A percentile compares a stretch with the other conserved stretches of the same genome.
These are phyloP conservation scores for Scedosporium boydii DNA, from an alignment of 2,329 filamentous ascomycete species.

Conservation along the genomic window DNA sequence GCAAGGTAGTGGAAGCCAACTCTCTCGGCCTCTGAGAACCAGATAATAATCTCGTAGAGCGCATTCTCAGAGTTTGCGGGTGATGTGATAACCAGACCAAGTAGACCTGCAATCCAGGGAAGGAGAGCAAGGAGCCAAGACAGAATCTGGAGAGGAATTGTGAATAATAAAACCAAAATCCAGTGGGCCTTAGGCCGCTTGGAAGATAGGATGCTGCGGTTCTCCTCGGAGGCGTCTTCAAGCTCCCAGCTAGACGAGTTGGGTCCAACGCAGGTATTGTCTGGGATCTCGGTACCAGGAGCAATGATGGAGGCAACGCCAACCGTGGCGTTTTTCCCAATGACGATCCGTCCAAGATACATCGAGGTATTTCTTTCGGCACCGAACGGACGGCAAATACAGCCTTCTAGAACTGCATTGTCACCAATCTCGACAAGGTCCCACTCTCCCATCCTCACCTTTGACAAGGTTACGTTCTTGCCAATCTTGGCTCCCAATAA, in stretches of 20 bases:
- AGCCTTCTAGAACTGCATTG: conserved; percentile 34
- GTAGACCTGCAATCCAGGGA: conserved; percentile 33
- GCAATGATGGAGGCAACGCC: conserved; percentile 40
- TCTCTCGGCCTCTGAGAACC: conserved; percentile 37
- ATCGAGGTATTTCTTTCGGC: conserved; percentile 48
- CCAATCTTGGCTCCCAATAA: conserved; percentile 45
- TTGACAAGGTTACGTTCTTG: conserved; percentile 35
- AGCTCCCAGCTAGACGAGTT: conserved; percentile 50
- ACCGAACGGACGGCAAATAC: conserved; percentile 41
- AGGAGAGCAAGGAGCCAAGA: conserved; percentile 31
- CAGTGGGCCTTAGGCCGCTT: conserved; percentile 33
- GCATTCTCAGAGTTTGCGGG: conserved; percentile 22
- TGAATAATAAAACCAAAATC: conserved; percentile 29
- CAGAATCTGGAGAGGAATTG: conserved; percentile 29
- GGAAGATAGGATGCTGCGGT: conserved; percentile 31
- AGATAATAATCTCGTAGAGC: conserved; percentile 32
- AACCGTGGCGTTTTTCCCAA: conserved; percentile 37
- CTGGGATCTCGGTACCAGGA: conserved; percentile 36
- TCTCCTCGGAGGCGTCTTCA: conserved; percentile 33
- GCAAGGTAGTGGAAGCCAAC: conserved; percentile 42
- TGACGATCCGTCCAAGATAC: conserved; percentile 41
- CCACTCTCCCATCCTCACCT: conserved; percentile 40
- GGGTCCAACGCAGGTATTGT: conserved; percentile 41
- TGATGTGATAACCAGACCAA: conserved; percentile 33
- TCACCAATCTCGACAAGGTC: conserved; percentile 46